These are phyloP conservation scores for Penstemon barbatus DNA, from an alignment of 257 asterid species.

Conservation along the genomic window DNA sequence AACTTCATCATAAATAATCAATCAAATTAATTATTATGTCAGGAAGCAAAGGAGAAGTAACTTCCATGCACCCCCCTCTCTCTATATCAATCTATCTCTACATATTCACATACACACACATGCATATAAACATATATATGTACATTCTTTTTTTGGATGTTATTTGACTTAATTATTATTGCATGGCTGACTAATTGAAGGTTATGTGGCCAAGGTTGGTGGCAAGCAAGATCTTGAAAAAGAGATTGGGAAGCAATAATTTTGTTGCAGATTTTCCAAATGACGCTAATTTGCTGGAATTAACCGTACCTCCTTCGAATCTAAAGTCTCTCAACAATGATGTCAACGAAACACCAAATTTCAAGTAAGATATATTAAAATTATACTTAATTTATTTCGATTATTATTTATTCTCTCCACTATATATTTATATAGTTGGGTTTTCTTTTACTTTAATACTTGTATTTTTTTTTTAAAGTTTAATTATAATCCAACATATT, in stretches of 20 bases:
- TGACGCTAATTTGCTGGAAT: conserved; percentile 28
- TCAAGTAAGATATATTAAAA: conserved; percentile 33
- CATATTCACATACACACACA: neutral
- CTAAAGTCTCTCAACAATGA: conserved; percentile 26
- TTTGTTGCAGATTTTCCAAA: conserved; percentile 56
- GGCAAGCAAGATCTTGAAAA: conserved; percentile 55
- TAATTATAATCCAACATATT: too few species aligned
- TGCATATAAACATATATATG: neutral
- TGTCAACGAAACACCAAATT: conserved; percentile 27
- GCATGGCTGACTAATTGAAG: conserved; percentile 30
- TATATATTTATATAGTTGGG: too few species aligned
- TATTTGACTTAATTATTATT: neutral
- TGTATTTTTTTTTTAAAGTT: too few species aligned
- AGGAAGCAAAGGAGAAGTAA: conserved; percentile 46
- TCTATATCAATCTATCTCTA: neutral
- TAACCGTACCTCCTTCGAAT: conserved; percentile 26
- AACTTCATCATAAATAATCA: neutral
- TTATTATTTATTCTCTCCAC: too few species aligned
- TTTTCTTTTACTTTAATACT: too few species aligned
- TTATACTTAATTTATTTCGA: too few species aligned
- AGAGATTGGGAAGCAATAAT: conserved; percentile 48
- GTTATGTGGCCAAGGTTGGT: conserved; percentile 69
- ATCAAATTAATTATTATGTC: conserved; percentile 31
- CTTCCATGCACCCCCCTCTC: neutral
- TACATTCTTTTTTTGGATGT: neutral